A percentile compares a stretch with the other conserved stretches of the same genome.
phyloP scores from a whole-genome alignment of 495 filamentous ascomycete genomes.

The Penicillium desertorum region DNA sequence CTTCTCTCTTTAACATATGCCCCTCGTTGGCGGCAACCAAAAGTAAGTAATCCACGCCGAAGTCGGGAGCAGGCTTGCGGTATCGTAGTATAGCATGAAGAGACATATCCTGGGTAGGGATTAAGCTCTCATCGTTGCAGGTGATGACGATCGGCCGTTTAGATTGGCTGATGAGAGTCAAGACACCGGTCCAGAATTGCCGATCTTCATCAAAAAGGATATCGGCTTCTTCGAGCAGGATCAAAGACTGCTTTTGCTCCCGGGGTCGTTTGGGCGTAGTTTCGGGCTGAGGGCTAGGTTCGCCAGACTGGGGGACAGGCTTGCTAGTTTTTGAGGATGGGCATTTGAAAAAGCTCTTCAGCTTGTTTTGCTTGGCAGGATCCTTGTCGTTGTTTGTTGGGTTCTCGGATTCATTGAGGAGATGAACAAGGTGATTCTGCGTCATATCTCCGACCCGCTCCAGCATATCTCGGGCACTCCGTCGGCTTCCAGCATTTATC shows the following conservation, averaged over 20 bases:
- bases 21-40: constrained; percentile 88
- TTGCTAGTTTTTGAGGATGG: constrained; percentile 32
- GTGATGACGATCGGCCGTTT: constrained; percentile 92
- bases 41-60: constrained; percentile 77
- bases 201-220: constrained; percentile 92
- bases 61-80: constrained; percentile 60
- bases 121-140: constrained; percentile 79
- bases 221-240: constrained; percentile 93
- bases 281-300: constrained; percentile 16
- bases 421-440: constrained; percentile 83
- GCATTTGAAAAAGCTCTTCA: constrained; percentile 77
- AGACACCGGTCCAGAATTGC: constrained; percentile 85
- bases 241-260: constrained; percentile 87
- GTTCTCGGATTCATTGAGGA: constrained; percentile 36
- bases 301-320: constrained; percentile 18
- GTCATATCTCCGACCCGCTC: constrained; percentile 97
- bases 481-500: constrained; percentile 77
- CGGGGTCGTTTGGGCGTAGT: constrained; percentile 45
- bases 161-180: constrained; percentile 74
- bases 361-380: constrained; percentile 71
- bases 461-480: constrained; percentile 85
- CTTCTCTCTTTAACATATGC: constrained; percentile 68
- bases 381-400: constrained; percentile 26
- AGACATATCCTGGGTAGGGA: constrained; percentile 68
- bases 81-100: constrained; percentile 89